Evolutionary conservation across 2,329 filamentous ascomycete genomes (phyloP).

Genomic region (Bipolaris oryzae): DNA sequence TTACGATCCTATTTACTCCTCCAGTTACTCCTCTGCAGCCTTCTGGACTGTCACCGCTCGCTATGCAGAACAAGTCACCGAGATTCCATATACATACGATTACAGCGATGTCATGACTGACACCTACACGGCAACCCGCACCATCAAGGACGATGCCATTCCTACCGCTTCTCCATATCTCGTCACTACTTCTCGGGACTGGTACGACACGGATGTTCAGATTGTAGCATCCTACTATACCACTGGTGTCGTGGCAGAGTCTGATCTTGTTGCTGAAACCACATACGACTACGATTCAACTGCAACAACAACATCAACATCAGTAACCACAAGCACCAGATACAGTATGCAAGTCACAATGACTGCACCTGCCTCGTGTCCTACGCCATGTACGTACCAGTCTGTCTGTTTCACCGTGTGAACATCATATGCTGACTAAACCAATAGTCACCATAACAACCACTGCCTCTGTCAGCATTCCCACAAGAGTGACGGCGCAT

Average conservation of each 20-base stretch:
- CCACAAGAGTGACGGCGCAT: slow-evolving; percentile 30
- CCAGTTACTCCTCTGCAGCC: slow-evolving; percentile 9
- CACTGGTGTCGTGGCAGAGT: slow-evolving; percentile 27
- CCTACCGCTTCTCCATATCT: slow-evolving; percentile 33
- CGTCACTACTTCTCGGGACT: slow-evolving; percentile 2
- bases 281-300: slow-evolving; percentile 17
- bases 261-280: slow-evolving; percentile 29
- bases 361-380: slow-evolving; percentile 38
- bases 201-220: slow-evolving; percentile 23
- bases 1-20: neutral
- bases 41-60: slow-evolving; percentile 38
- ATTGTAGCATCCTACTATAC: slow-evolving; percentile 31
- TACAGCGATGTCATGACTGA: slow-evolving; percentile 16
- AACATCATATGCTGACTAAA: neutral
- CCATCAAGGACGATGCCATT: slow-evolving; percentile 31
- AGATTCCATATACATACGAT: slow-evolving; percentile 22
- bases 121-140: slow-evolving; percentile 21
- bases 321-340: slow-evolving; percentile 11
- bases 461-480: slow-evolving; percentile 27
- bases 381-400: slow-evolving; percentile 23
- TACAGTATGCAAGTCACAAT: slow-evolving; percentile 41
- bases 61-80: slow-evolving; percentile 23
- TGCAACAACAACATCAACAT: slow-evolving; percentile 13
- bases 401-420: neutral
- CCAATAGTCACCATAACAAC: slow-evolving; percentile 24